These are phyloP conservation scores for Alternaria angustiovoidea DNA, from an alignment of 2,329 filamentous ascomycete species.

Conservation along the genomic window DNA sequence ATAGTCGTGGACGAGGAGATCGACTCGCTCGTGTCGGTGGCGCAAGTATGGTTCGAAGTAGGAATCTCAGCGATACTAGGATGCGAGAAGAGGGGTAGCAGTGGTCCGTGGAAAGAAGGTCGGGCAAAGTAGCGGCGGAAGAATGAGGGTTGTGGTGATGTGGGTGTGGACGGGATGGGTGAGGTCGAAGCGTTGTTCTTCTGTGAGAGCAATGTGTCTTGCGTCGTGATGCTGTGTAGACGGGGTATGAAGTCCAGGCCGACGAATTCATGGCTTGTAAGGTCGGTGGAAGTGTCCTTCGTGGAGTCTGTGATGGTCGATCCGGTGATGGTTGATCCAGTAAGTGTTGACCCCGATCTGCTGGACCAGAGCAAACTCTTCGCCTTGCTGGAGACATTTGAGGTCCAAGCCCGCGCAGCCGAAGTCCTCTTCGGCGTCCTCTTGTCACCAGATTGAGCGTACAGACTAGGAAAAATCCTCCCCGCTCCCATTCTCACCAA, in stretches of 20 bases:
- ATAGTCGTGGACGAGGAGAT: background rate
- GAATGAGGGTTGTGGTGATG: constrained; percentile 15
- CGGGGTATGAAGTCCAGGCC: background rate
- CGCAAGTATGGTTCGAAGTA: no score
- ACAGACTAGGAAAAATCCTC: constrained; percentile 41
- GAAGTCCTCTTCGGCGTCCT: constrained; percentile 23
- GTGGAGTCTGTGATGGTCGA: constrained; percentile 22
- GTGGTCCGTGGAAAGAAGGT: background rate
- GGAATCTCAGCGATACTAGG: constrained; percentile 9
- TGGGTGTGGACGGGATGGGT: background rate
- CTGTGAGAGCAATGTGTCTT: constrained; percentile 9
- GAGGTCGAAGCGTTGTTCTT: background rate
- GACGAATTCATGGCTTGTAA: constrained; percentile 25
- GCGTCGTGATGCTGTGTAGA: constrained; percentile 19
- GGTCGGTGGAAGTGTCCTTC: constrained; percentile 13
- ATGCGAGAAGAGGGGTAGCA: constrained; percentile 33
- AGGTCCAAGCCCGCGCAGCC: constrained; percentile 27
- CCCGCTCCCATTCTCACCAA: constrained; percentile 38
- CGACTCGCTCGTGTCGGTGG: constrained; percentile 1
- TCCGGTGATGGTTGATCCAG: constrained; percentile 20
- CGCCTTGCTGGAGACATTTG: constrained; percentile 31
- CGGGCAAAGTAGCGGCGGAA: constrained; percentile 32
- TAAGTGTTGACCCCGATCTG: constrained; percentile 25
- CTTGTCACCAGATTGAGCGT: constrained; percentile 24
- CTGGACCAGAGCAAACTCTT: constrained; percentile 33